Evolutionary conservation across 2,329 filamentous ascomycete species (phyloP).

Genomic region (Trichoderma afroharzianum): DNA sequence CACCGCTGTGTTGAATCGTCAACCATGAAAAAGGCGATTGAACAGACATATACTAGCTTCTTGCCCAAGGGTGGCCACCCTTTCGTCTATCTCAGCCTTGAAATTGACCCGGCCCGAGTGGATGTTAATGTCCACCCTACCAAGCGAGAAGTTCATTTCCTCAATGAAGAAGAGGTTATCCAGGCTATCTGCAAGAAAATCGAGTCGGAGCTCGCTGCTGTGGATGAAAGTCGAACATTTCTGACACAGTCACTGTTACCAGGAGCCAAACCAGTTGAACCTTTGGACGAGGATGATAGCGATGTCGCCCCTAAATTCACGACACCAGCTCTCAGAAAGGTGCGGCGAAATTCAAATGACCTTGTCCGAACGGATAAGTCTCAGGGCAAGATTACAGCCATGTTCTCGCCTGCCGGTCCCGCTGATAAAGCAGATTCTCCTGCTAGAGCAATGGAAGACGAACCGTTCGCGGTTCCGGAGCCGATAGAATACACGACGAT

Average conservation of each 20-base stretch:
- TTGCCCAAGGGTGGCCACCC: slow-evolving; percentile 92
- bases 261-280: slow-evolving; percentile 44
- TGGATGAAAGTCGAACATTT: slow-evolving; percentile 92
- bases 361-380: slow-evolving; percentile 87
- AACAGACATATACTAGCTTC: slow-evolving; percentile 84
- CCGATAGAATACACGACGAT: slow-evolving; percentile 67
- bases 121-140: slow-evolving; percentile 98
- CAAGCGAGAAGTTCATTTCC: slow-evolving; percentile 92
- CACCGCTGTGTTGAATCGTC: slow-evolving; percentile 89
- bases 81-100: slow-evolving; percentile 86
- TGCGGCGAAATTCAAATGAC: slow-evolving; percentile 58
- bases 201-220: slow-evolving; percentile 71
- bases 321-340: slow-evolving; percentile 38
- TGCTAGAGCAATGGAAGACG: slow-evolving; percentile 26
- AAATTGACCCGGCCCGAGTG: slow-evolving; percentile 87
- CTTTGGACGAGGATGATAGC: slow-evolving; percentile 27
- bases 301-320: slow-evolving; percentile 30
- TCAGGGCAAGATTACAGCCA: slow-evolving; percentile 91
- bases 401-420: slow-evolving; percentile 63
- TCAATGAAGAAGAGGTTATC: slow-evolving; percentile 96
- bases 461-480: slow-evolving; percentile 39
- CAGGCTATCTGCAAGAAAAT: slow-evolving; percentile 80
- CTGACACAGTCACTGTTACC: slow-evolving; percentile 88
- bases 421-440: slow-evolving; percentile 20
- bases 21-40: slow-evolving; percentile 81